A percentile compares a stretch with the other conserved stretches of the same genome.
phyloP scores from a whole-genome alignment of 192 early-diverging fungal genomes.

The Gamsiella multidivaricata region DNA sequence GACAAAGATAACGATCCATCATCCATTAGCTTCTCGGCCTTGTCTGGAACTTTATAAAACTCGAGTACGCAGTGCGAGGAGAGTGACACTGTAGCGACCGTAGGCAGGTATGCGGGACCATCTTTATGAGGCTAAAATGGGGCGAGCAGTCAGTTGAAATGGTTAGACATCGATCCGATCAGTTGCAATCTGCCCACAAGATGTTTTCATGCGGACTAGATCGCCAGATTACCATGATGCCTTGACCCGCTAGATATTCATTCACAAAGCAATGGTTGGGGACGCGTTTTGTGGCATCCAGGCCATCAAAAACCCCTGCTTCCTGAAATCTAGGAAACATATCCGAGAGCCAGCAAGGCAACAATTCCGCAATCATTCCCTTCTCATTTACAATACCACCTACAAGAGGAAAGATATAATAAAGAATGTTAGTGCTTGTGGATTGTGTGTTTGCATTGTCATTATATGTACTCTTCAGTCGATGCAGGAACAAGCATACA shows the following conservation, averaged over 20 bases:
- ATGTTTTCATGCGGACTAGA: too few species aligned
- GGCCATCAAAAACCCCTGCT: conserved; percentile 42
- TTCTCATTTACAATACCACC: conserved; percentile 49
- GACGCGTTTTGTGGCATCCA: conserved; percentile 49
- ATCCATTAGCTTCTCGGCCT: not conserved
- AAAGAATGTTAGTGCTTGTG: too few species aligned
- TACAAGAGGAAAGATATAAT: conserved; percentile 1
- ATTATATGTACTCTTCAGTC: not conserved
- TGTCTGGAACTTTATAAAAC: conserved; percentile 44
- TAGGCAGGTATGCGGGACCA: conserved; percentile 63
- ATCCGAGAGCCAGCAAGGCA: conserved; percentile 54
- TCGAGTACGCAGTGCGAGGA: conserved; percentile 60
- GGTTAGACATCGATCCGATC: not conserved
- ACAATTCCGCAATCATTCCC: conserved; percentile 56
- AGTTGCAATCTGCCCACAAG: too few species aligned
- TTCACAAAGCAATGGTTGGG: conserved; percentile 66
- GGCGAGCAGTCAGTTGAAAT: not conserved
- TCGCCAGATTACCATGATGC: conserved; percentile 62
- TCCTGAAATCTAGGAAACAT: conserved; percentile 41
- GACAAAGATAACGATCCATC: not conserved
- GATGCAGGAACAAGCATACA: too few species aligned
- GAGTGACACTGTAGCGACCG: conserved; percentile 61
- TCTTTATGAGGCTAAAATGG: conserved; percentile 58
- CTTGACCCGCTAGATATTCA: conserved; percentile 64
- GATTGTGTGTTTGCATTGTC: too few species aligned